Evolutionary conservation across 2,329 filamentous ascomycete species (phyloP).

Genomic region (Penicillium sp.): DNA sequence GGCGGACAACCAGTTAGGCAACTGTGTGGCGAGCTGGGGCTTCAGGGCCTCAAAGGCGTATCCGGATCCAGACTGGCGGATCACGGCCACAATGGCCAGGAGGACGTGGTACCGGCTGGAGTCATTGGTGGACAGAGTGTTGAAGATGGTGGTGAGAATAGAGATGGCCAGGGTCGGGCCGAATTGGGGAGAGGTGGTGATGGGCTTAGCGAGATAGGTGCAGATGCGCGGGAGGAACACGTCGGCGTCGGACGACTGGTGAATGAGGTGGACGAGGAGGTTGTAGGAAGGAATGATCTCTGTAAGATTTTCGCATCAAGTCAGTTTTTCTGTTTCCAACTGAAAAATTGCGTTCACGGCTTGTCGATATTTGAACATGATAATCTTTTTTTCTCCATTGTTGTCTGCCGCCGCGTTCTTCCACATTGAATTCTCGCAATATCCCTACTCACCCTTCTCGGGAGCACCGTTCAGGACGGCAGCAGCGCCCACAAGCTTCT

Average conservation of each 20-base stretch:
- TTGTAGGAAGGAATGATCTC: conserved; percentile 97
- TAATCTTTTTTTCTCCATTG: conserved; percentile 14
- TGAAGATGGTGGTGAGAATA: conserved; percentile 94
- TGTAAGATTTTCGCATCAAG: conserved; percentile 39
- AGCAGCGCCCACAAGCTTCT: conserved; percentile 83
- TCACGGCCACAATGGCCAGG: conserved; percentile 80
- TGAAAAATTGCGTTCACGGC: conserved; percentile 8
- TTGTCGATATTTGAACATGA: conserved; percentile 4
- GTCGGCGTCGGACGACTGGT: conserved; percentile 80
- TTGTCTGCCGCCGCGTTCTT: conserved; percentile 12
- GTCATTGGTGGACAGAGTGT: conserved; percentile 76
- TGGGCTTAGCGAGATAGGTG: conserved; percentile 82
- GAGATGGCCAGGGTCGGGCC: conserved; percentile 84
- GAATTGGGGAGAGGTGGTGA: conserved; percentile 82
- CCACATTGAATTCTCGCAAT: neutral
- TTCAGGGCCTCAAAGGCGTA: conserved; percentile 80
- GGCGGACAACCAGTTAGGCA: conserved; percentile 76
- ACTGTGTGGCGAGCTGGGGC: conserved; percentile 73
- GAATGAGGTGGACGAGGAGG: conserved; percentile 88
- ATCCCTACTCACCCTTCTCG: conserved; percentile 67
- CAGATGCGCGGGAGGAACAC: conserved; percentile 87
- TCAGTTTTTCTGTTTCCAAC: conserved; percentile 15
- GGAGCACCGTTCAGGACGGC: conserved; percentile 77
- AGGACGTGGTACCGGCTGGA: conserved; percentile 88
- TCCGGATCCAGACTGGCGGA: conserved; percentile 69